Conservation (phyloP, 805 yeast species). For the Metschnikowia cubensis region DNA sequence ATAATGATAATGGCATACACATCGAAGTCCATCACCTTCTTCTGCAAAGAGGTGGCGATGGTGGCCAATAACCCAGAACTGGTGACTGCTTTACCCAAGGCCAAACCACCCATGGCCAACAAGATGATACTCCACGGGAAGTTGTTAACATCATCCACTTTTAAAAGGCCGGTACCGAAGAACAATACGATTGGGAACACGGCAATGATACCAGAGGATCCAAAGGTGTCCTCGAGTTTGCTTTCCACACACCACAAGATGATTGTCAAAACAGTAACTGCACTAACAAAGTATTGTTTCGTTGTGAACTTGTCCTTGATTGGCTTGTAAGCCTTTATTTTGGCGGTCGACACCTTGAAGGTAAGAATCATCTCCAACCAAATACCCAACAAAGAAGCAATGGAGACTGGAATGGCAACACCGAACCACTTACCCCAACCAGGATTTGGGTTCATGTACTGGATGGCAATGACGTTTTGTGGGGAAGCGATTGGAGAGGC, state of each 20-base stretch:
- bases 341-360: slow-evolving; percentile 48
- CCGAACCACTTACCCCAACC: slow-evolving; percentile 94
- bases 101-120: slow-evolving; percentile 97
- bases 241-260: slow-evolving; percentile 87
- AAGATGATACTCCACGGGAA: slow-evolving; percentile 96
- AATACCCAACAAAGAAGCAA: slow-evolving; percentile 56
- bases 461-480: slow-evolving; percentile 88
- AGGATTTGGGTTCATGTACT: slow-evolving; percentile 72
- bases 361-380: slow-evolving; percentile 71
- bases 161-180: slow-evolving; percentile 84
- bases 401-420: slow-evolving; percentile 76
- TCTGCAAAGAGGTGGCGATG: slow-evolving; percentile 68
- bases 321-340: slow-evolving; percentile 59
- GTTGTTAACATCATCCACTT: slow-evolving; percentile 89
- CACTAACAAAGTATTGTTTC: slow-evolving; percentile 70
- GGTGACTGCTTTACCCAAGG: slow-evolving; percentile 91
- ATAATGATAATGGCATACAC: slow-evolving; percentile 69
- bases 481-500: slow-evolving; percentile 97
- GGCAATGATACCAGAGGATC: slow-evolving; percentile 97
- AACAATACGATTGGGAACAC: slow-evolving; percentile 85
- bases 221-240: slow-evolving; percentile 65
- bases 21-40: slow-evolving; percentile 60
- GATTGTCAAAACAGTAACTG: slow-evolving; percentile 69
- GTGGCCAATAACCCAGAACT: slow-evolving; percentile 82
- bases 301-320: slow-evolving; percentile 63